phyloP scores from a whole-genome alignment of 2,329 filamentous ascomycete genomes.

The Conoideocrella luteorostrata region DNA sequence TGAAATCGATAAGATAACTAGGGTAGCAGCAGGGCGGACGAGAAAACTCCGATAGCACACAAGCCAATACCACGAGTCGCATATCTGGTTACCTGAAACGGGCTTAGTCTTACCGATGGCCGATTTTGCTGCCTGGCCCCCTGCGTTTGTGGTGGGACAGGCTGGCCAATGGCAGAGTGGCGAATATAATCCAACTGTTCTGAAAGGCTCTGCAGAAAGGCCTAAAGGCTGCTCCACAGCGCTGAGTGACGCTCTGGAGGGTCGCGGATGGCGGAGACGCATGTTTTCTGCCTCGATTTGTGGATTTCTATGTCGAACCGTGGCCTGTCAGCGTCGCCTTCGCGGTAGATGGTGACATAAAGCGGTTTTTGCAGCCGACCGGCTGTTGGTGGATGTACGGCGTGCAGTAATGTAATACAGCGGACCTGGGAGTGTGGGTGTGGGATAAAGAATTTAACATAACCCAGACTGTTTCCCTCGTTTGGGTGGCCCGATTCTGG shows the following conservation, averaged over 20 bases:
- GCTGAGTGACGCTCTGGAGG: constrained; percentile 9
- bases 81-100: constrained; percentile 3
- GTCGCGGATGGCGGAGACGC: constrained; percentile 3
- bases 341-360: too few species aligned
- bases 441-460: neutral
- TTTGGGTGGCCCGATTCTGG: neutral
- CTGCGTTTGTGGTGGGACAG: constrained; percentile 4
- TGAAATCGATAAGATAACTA: constrained; percentile 10
- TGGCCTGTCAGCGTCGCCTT: neutral
- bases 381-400: neutral
- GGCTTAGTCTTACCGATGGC: constrained; percentile 16
- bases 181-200: constrained; percentile 11
- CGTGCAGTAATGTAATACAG: too few species aligned
- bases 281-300: constrained; percentile 4
- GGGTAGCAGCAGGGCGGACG: neutral
- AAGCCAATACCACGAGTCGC: neutral
- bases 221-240: constrained; percentile 1
- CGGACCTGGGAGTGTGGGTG: too few species aligned
- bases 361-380: too few species aligned
- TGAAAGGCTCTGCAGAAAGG: constrained; percentile 8
- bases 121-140: constrained; percentile 11
- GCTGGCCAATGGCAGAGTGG: constrained; percentile 11
- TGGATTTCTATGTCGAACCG: neutral
- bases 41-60: neutral
- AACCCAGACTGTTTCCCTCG: neutral